Evolutionary conservation across 371 early-diverging fungal species (phyloP).

Genomic region (Sporodiniella umbellata): DNA sequence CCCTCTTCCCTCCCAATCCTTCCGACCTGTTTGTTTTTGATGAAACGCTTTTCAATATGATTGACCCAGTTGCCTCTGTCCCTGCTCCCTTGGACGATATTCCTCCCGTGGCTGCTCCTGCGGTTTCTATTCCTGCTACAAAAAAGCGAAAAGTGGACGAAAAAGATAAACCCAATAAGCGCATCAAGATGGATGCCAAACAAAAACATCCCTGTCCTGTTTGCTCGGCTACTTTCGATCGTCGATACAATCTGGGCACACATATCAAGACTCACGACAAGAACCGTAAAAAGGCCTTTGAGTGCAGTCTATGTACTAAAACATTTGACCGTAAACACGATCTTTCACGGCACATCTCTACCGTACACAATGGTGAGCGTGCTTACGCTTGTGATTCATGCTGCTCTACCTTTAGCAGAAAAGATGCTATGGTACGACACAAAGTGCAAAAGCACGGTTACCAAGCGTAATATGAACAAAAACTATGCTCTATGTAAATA

Average conservation of each 20-base stretch:
- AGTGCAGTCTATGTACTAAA: conserved; percentile 55
- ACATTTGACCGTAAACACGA: conserved; percentile 70
- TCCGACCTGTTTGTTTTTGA: conserved; percentile 9
- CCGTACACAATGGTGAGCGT: conserved; percentile 64
- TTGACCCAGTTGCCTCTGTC: neutral
- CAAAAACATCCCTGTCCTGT: conserved; percentile 44
- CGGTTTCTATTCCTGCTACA: neutral
- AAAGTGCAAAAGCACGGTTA: conserved; percentile 27
- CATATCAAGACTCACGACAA: conserved; percentile 74
- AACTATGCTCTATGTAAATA: neutral
- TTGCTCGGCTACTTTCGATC: conserved; percentile 60
- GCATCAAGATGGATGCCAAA: conserved; percentile 8
- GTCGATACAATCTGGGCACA: conserved; percentile 73
- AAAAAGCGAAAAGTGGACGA: conserved; percentile 14
- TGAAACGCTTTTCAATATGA: neutral
- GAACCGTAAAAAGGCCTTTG: conserved; percentile 56
- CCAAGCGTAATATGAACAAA: neutral
- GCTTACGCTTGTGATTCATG: conserved; percentile 56
- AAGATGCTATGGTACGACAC: conserved; percentile 66
- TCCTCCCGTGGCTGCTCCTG: neutral
- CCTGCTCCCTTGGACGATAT: neutral
- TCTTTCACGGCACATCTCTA: conserved; percentile 68
- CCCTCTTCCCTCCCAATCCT: conserved; percentile 36
- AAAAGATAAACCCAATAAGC: conserved; percentile 4
- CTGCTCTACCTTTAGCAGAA: conserved; percentile 59